Percentiles rank a stretch among this genome's conserved stretches.
phyloP scores from a whole-genome alignment of 768 basidiomycete species.

The Pleurotus eryngii region DNA sequence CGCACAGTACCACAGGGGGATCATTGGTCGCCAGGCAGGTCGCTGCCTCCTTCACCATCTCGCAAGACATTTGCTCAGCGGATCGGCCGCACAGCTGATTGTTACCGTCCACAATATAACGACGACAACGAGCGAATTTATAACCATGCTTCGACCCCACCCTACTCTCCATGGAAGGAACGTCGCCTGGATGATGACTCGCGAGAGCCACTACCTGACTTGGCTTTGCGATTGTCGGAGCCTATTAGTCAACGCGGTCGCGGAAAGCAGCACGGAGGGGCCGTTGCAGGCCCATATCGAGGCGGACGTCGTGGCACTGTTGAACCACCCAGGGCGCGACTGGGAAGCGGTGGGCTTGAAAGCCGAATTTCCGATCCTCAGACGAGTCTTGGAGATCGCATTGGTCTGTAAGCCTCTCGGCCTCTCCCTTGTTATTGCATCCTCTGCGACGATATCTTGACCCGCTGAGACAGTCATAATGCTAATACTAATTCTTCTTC shows the following conservation, averaged over 20 bases:
- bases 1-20: not conserved
- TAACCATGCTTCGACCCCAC: no score
- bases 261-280: not conserved
- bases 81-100: not conserved
- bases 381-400: not conserved
- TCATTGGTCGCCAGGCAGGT: not conserved
- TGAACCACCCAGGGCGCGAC: not conserved
- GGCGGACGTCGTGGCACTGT: not conserved
- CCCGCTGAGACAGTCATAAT: not conserved
- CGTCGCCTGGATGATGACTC: not conserved
- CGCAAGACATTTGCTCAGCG: not conserved
- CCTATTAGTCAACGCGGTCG: not conserved
- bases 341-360: not conserved
- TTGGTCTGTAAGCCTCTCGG: not conserved
- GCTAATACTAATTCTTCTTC: no score
- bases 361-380: slow-evolving; percentile 1
- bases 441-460: not conserved
- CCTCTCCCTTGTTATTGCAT: not conserved
- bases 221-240: not conserved
- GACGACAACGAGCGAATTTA: not conserved
- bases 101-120: not conserved
- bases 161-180: not conserved
- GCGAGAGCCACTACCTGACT: not conserved
- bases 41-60: not conserved
- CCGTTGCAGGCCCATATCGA: not conserved